These are phyloP conservation scores for Penicillium psychrosexuale DNA, from an alignment of 2,329 filamentous ascomycete species.

Conservation along the genomic window DNA sequence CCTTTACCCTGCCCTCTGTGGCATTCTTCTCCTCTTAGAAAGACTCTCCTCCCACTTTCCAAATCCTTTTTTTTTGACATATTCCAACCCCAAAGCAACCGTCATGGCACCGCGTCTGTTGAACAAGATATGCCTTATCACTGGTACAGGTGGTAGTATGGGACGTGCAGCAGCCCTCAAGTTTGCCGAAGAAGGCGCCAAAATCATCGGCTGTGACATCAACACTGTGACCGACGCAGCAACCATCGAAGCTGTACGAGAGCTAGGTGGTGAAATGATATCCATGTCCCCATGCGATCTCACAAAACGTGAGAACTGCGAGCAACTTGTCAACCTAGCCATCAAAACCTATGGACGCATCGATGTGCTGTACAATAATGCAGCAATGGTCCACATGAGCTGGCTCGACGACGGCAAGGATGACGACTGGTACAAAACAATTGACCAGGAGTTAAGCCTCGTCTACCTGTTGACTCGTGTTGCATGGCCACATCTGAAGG, in stretches of 20 bases:
- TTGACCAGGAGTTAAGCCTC: background rate
- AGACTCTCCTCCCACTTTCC: background rate
- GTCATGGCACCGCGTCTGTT: background rate
- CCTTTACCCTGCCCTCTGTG: background rate
- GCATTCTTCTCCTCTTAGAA: background rate
- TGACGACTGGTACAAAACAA: constrained; percentile 3
- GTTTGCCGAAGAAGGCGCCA: constrained; percentile 1
- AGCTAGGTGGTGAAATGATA: background rate
- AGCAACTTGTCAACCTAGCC: background rate
- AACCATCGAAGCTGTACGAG: background rate
- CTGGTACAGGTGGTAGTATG: background rate
- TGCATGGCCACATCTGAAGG: background rate
- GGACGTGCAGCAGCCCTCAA: constrained; percentile 7
- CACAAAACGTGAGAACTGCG: background rate
- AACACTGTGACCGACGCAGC: background rate
- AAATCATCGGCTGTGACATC: background rate
- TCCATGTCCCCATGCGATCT: background rate
- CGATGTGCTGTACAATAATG: constrained; percentile 1
- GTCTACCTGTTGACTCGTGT: constrained; percentile 1
- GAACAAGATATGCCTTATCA: constrained; percentile 4
- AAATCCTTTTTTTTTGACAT: background rate
- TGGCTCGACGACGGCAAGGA: constrained; percentile 1
- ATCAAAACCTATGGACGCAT: background rate
- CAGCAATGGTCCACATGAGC: background rate
- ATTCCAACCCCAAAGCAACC: background rate